phyloP scores from a whole-genome alignment of 1,139 yeast species.

The Hemisphaericaspora subhashii region DNA sequence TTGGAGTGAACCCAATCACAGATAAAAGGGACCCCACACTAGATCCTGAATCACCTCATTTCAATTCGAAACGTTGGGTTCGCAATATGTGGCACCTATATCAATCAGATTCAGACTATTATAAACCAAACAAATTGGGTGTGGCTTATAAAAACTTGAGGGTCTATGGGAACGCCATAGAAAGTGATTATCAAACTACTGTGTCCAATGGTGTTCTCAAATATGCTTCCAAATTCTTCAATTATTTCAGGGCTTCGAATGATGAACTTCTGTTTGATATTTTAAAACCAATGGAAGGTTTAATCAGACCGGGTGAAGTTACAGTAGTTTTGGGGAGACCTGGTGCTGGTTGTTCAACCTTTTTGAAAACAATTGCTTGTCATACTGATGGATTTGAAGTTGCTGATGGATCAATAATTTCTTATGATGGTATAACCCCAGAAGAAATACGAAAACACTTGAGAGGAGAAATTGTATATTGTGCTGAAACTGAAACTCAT shows the following conservation, averaged over 20 bases:
- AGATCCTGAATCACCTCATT: slow-evolving; percentile 12
- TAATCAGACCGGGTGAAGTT: slow-evolving; percentile 61
- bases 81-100: slow-evolving; percentile 59
- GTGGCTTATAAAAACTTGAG: slow-evolving; percentile 65
- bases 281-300: slow-evolving; percentile 33
- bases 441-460: slow-evolving; percentile 27
- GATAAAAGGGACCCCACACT: slow-evolving; percentile 15
- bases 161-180: slow-evolving; percentile 74
- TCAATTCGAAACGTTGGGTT: slow-evolving; percentile 50
- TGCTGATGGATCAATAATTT: slow-evolving; percentile 45
- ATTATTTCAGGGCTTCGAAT: slow-evolving; percentile 31
- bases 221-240: slow-evolving; percentile 11
- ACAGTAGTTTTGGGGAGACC: slow-evolving; percentile 81
- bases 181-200: slow-evolving; percentile 76
- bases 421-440: slow-evolving; percentile 34
- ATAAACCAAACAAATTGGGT: slow-evolving; percentile 65
- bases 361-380: slow-evolving; percentile 63
- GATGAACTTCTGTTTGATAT: slow-evolving; percentile 26
- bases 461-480: slow-evolving; percentile 48
- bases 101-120: slow-evolving; percentile 61
- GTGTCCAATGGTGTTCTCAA: slow-evolving; percentile 50
- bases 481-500: slow-evolving; percentile 54
- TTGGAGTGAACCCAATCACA: slow-evolving; percentile 13
- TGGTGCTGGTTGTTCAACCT: slow-evolving; percentile 83
- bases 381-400: slow-evolving; percentile 72